phyloP scores from a whole-genome alignment of 768 basidiomycete genomes.

The Suillus discolor region DNA sequence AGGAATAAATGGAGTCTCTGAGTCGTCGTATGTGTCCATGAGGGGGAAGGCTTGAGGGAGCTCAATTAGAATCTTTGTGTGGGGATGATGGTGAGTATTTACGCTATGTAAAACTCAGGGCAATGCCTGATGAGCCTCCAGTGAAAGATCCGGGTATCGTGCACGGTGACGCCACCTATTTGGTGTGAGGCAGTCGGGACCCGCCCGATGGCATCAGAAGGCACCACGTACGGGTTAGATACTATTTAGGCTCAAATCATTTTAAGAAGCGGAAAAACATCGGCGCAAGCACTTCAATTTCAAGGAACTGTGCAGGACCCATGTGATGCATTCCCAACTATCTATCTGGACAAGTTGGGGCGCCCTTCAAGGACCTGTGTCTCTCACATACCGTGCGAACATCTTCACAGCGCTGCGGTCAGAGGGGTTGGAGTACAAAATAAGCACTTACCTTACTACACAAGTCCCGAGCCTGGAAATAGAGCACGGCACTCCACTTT shows the following conservation, averaged over 20 bases:
- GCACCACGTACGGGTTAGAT: not conserved
- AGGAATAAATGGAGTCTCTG: slow-evolving; percentile 12
- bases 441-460: not conserved
- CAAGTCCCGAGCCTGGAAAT: not conserved
- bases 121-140: not conserved
- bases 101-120: not conserved
- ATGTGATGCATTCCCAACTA: too few species aligned
- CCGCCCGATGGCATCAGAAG: not conserved
- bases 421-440: not conserved
- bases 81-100: not conserved
- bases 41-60: not conserved
- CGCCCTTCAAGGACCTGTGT: too few species aligned
- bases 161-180: not conserved
- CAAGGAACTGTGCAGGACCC: not conserved
- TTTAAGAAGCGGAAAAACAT: not conserved
- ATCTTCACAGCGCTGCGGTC: not conserved
- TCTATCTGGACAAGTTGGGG: too few species aligned
- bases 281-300: not conserved
- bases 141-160: not conserved
- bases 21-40: slow-evolving; percentile 9
- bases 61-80: not conserved
- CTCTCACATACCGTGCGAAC: not conserved
- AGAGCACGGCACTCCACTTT: not conserved
- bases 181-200: not conserved
- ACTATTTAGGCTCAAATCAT: not conserved